These are phyloP conservation scores for Chaetoceros muelleri DNA, from an alignment of 108 stramenopile species.

Conservation along the genomic window DNA sequence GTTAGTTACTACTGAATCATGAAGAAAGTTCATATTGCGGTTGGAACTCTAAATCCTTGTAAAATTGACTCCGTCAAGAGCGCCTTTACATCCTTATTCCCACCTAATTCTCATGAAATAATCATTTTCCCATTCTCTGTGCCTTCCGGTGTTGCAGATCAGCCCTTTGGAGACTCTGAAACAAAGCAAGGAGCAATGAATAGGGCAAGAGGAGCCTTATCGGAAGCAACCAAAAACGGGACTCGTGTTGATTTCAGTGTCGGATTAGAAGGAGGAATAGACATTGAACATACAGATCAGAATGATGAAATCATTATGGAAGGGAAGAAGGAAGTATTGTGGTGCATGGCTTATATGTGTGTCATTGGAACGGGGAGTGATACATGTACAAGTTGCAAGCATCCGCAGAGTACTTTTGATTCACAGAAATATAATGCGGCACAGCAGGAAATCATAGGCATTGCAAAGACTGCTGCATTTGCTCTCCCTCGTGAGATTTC, in stretches of 20 bases:
- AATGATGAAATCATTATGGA: neutral
- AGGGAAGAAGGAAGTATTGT: slow-evolving; percentile 26
- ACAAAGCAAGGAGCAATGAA: slow-evolving; percentile 74
- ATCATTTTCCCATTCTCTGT: slow-evolving; percentile 36
- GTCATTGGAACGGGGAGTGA: slow-evolving; percentile 43
- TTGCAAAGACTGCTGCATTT: slow-evolving; percentile 77
- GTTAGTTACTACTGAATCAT: no score
- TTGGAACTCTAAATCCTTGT: slow-evolving; percentile 55
- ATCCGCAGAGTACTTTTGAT: slow-evolving; percentile 3
- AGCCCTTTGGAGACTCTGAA: slow-evolving; percentile 86
- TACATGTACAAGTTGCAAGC: slow-evolving; percentile 6
- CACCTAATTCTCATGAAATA: slow-evolving; percentile 10
- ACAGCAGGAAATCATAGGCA: slow-evolving; percentile 16
- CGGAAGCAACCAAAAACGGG: slow-evolving; percentile 10
- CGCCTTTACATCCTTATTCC: slow-evolving; percentile 17
- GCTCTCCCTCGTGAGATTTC: slow-evolving; percentile 55
- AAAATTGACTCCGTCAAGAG: slow-evolving; percentile 40
- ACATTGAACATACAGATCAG: slow-evolving; percentile 16
- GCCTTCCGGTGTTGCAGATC: slow-evolving; percentile 66
- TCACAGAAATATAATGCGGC: neutral
- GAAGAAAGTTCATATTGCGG: slow-evolving; percentile 27
- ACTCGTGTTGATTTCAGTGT: slow-evolving; percentile 52
- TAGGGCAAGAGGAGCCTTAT: slow-evolving; percentile 61
- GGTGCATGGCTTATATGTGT: slow-evolving; percentile 92
- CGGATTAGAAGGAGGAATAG: slow-evolving; percentile 91